phyloP scores from a whole-genome alignment of 1,139 yeast genomes.

The Hansenula anomala region DNA sequence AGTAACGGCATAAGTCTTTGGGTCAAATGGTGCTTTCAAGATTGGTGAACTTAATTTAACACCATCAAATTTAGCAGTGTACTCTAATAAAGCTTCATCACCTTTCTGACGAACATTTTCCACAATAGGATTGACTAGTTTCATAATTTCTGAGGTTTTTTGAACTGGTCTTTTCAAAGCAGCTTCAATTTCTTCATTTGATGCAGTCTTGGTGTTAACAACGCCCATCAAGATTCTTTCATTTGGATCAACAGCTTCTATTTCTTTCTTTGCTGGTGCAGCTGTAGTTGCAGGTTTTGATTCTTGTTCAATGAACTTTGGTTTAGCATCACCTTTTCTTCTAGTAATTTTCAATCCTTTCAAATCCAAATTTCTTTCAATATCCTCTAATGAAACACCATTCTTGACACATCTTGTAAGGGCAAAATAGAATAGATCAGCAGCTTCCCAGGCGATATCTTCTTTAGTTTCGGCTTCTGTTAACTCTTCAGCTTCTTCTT shows the following conservation, averaged over 20 bases:
- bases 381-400: slow-evolving; percentile 75
- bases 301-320: slow-evolving; percentile 47
- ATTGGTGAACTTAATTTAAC: slow-evolving; percentile 71
- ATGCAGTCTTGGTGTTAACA: slow-evolving; percentile 43
- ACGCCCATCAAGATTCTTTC: slow-evolving; percentile 57
- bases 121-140: slow-evolving; percentile 84
- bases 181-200: slow-evolving; percentile 40
- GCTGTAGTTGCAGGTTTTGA: slow-evolving; percentile 23
- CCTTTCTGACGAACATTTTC: slow-evolving; percentile 73
- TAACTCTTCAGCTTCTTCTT: slow-evolving; percentile 95
- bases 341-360: slow-evolving; percentile 85
- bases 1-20: slow-evolving; percentile 66
- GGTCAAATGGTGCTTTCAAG: slow-evolving; percentile 81
- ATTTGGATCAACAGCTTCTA: slow-evolving; percentile 19
- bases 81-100: slow-evolving; percentile 79
- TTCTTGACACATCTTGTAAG: slow-evolving; percentile 79
- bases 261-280: slow-evolving; percentile 15
- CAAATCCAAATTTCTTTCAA: slow-evolving; percentile 78
- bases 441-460: slow-evolving; percentile 96
- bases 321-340: slow-evolving; percentile 94
- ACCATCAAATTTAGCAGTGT: slow-evolving; percentile 87
- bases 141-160: slow-evolving; percentile 87
- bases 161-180: slow-evolving; percentile 88
- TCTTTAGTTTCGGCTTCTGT: slow-evolving; percentile 68
- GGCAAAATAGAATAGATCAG: slow-evolving; percentile 89